A percentile compares a stretch with the other conserved stretches of the same genome.
These are phyloP conservation scores for Kodamaea derodonti DNA, from an alignment of 1,139 yeast genomes.

Conservation along the genomic window DNA sequence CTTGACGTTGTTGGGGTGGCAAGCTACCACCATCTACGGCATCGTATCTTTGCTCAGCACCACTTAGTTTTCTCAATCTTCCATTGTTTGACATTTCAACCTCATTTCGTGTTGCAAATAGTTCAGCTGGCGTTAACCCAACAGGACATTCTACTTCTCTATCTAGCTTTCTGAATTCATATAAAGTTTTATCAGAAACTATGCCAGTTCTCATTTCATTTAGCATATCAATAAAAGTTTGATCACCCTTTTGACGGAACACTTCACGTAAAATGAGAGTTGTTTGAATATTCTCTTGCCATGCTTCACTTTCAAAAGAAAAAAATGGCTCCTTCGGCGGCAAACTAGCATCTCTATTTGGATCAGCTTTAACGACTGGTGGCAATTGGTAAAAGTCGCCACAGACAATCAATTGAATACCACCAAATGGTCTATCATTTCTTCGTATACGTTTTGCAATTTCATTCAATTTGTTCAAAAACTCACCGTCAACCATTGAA, in stretches of 20 bases:
- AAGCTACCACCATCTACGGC: constrained; percentile 65
- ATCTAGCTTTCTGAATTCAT: constrained; percentile 51
- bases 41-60: constrained; percentile 42
- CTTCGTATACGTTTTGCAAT: constrained; percentile 58
- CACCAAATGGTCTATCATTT: constrained; percentile 70
- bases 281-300: constrained; percentile 62
- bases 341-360: constrained; percentile 10
- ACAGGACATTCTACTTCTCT: constrained; percentile 57
- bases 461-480: constrained; percentile 66
- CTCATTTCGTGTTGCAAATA: constrained; percentile 78
- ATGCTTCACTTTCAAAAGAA: constrained; percentile 74
- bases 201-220: constrained; percentile 81
- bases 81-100: constrained; percentile 74
- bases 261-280: constrained; percentile 74
- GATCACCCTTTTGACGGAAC: constrained; percentile 88
- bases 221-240: constrained; percentile 74
- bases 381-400: constrained; percentile 93
- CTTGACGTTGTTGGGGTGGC: constrained; percentile 39
- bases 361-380: constrained; percentile 52
- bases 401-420: constrained; percentile 77
- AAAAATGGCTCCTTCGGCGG: constrained; percentile 33
- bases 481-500: constrained; percentile 80
- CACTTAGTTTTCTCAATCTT: constrained; percentile 51
- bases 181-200: constrained; percentile 51
- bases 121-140: constrained; percentile 81